These are phyloP conservation scores for Linum usitatissimum DNA, from an alignment of 345 rosid genomes.

Conservation along the genomic window DNA sequence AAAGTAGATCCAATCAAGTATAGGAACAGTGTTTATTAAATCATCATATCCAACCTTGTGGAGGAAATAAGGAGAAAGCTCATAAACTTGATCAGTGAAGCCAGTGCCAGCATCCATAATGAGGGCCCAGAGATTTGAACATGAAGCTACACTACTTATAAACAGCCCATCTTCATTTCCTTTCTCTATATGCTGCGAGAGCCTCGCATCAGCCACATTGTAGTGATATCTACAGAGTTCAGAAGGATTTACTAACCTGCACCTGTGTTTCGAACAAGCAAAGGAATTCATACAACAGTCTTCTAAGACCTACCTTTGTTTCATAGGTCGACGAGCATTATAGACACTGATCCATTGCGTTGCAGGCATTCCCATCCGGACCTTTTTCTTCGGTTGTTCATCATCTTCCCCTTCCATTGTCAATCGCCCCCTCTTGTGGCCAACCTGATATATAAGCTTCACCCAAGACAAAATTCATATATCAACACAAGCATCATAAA, in stretches of 20 bases:
- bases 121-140: slow-evolving; percentile 86
- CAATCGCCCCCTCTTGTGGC: slow-evolving; percentile 87
- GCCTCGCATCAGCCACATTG: slow-evolving; percentile 73
- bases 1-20: slow-evolving; percentile 3
- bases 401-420: slow-evolving; percentile 85
- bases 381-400: slow-evolving; percentile 87
- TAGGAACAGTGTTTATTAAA: too few relatives aligned
- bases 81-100: slow-evolving; percentile 65
- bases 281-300: slow-evolving; percentile 10
- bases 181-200: slow-evolving; percentile 69
- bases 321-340: slow-evolving; percentile 95
- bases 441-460: slow-evolving; percentile 88
- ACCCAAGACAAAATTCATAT: slow-evolving; percentile 18
- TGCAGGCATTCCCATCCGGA: slow-evolving; percentile 98
- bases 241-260: slow-evolving; percentile 11
- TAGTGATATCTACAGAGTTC: slow-evolving; percentile 69
- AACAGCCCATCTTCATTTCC: slow-evolving; percentile 84
- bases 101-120: slow-evolving; percentile 98
- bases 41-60: slow-evolving; percentile 53
- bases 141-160: slow-evolving; percentile 88
- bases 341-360: slow-evolving; percentile 96
- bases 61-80: slow-evolving; percentile 69
- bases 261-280: slow-evolving; percentile 5
- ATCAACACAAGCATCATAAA: slow-evolving; percentile 9
- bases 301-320: slow-evolving; percentile 50